Percentiles rank a stretch among this genome's conserved stretches.
phyloP scores from a whole-genome alignment of 1,139 yeast species.

The Saccharomyces hybrid region DNA sequence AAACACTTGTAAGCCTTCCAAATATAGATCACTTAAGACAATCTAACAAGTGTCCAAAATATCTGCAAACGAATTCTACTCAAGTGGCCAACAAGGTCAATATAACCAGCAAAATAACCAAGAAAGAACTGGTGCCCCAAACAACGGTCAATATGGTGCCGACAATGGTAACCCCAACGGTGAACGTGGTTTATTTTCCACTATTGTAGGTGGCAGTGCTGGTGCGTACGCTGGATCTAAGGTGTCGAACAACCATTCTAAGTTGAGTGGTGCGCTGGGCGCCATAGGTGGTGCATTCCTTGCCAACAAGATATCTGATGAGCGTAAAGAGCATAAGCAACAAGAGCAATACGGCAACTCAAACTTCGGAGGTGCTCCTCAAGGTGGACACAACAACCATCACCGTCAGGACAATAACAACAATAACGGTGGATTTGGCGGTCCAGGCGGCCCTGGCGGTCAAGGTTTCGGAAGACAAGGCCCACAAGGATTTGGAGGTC shows the following conservation, averaged over 20 bases:
- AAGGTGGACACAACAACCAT: conserved; percentile 15
- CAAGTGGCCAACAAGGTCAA: conserved; percentile 40
- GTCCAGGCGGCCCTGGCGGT: conserved; percentile 16
- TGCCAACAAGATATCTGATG: conserved; percentile 48
- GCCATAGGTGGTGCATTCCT: conserved; percentile 54
- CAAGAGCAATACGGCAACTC: neutral
- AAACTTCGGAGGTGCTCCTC: neutral
- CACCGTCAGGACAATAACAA: conserved; percentile 12
- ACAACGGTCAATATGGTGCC: conserved; percentile 9
- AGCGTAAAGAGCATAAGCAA: conserved; percentile 4
- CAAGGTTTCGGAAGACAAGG: neutral
- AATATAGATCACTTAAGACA: neutral
- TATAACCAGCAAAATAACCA: conserved; percentile 26
- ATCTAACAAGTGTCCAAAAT: conserved; percentile 24
- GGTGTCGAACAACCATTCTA: conserved; percentile 40
- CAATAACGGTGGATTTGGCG: conserved; percentile 10
- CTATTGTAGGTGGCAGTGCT: conserved; percentile 52
- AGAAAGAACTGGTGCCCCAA: conserved; percentile 18
- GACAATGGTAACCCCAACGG: conserved; percentile 29
- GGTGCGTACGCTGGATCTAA: conserved; percentile 44
- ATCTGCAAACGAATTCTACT: conserved; percentile 59
- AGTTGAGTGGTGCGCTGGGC: conserved; percentile 49
- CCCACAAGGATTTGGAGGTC: neutral
- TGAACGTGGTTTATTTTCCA: conserved; percentile 50
- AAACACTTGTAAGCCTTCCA: neutral